These are phyloP conservation scores for Tetrahymena elliotti DNA, from an alignment of 73 alveolate species.

Conservation along the genomic window DNA sequence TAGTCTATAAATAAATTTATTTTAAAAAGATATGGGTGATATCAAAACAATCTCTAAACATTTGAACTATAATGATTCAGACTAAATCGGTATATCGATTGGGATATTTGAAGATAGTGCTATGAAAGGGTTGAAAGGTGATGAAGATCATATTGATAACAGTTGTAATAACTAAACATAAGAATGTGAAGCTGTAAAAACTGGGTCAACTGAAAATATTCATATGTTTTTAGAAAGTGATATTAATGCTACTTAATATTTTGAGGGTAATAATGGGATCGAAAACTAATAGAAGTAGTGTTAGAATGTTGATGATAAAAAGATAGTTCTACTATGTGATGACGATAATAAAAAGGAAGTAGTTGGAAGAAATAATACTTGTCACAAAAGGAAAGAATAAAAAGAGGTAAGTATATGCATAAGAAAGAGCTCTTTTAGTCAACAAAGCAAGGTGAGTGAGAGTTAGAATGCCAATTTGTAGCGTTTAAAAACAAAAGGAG, in stretches of 20 bases:
- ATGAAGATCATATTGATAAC: neutral
- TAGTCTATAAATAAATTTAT: too few relatives aligned
- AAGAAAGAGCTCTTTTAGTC: too few relatives aligned
- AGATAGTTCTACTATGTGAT: neutral
- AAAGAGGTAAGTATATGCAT: neutral
- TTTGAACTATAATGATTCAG: neutral
- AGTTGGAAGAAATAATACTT: neutral
- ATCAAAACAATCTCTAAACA: neutral
- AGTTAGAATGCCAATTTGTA: neutral
- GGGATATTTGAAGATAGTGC: neutral
- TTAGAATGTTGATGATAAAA: too few relatives aligned
- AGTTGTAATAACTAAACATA: neutral
- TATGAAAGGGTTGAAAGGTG: neutral
- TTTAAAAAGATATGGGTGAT: neutral
- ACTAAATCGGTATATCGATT: neutral
- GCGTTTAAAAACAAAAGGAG: too few relatives aligned
- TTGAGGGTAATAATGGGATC: neutral
- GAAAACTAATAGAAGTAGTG: neutral
- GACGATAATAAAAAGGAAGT: neutral
- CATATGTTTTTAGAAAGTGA: neutral
- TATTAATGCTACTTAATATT: neutral
- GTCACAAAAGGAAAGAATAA: neutral
- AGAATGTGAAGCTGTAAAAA: neutral
- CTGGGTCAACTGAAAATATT: neutral
- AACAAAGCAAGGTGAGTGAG: too few relatives aligned